Base-by-base conservation (phyloP, 371 early-diverging fungal species). In the Syncephalastrum monosporum region DNA sequence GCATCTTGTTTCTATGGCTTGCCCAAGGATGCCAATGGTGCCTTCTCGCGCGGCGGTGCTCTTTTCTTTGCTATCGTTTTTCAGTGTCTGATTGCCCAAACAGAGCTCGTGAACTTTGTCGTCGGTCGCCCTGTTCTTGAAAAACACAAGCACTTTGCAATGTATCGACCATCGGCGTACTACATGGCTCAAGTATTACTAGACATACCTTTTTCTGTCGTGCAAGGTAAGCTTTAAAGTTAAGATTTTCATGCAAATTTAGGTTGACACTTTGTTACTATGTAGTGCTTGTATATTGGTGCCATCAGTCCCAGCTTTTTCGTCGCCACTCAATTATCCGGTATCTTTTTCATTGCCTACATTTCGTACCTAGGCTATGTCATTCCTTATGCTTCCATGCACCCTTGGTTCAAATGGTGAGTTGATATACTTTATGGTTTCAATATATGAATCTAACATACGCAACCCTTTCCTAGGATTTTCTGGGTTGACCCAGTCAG, bases 31-130 rank as follows among this genome's bases (percentile, higher is more conserved):
- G 71, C 77, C 5, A 59, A 64, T 19, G 89, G 90, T 42, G 82
- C 86, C 46, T 87, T 88, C 62, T 80, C 84, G 3, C 84, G 92
- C 27, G 89, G 88, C 41, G 91, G 90, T 71, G 88, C 83, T 13
- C 50, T 86, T 6, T 83, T 85, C 55, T 82, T 83, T 44, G 64
- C 75, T 10, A 57, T 82, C 3, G 53, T 86, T n/a, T 81, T 84
- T 60, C 84, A 79, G 47, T 51, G 83, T 7, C 73, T 87, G 25
- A 67, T 82, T 15, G 61, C 82, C 15, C 76, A 80, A 59, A 57
- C 82, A 6, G 82, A 83, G 57, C 46, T 84, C 19, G 77, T 83
- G 5, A 63, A 64, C 19, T 74, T 74, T 46, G 60, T 84, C 52
- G 68, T 71, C 23, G 86, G 84, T 24, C 81, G 88, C 5, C 82